Conservation (phyloP, 2,329 filamentous ascomycete species). For the Ophiocordyceps australis region DNA sequence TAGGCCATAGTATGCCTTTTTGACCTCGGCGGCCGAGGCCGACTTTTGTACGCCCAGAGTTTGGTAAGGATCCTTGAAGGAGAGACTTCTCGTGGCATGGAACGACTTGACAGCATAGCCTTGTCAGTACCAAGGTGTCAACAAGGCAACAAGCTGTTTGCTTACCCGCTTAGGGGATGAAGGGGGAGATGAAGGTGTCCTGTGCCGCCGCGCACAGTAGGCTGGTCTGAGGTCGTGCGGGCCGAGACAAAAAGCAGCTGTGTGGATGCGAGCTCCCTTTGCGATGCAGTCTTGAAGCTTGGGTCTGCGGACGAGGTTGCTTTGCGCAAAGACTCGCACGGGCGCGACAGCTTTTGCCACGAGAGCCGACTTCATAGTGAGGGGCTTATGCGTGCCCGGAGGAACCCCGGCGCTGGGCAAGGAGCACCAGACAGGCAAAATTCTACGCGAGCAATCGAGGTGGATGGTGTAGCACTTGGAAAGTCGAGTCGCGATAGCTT, state of each 20-base stretch:
- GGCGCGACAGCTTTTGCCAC: conserved; percentile 27
- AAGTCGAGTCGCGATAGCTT: no score
- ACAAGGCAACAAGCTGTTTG: not conserved
- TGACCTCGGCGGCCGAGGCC: conserved; percentile 77
- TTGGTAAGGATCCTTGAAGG: conserved; percentile 66
- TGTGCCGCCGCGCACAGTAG: conserved; percentile 4
- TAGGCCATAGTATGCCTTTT: conserved; percentile 94
- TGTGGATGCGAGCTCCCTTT: conserved; percentile 17
- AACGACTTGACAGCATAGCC: no score
- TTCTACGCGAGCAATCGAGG: no score
- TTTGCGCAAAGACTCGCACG: conserved; percentile 24
- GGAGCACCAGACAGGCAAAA: no score
- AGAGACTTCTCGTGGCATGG: conserved; percentile 37
- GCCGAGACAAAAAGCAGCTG: conserved; percentile 7
- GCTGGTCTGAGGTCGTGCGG: conserved; percentile 6
- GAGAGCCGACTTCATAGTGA: conserved; percentile 28
- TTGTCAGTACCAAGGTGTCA: not conserved
- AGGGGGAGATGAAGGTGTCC: no score
- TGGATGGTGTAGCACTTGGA: no score
- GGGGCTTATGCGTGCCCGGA: conserved; percentile 10
- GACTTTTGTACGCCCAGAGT: conserved; percentile 68
- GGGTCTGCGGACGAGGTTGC: conserved; percentile 18
- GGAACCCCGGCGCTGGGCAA: not conserved
- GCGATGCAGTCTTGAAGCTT: conserved; percentile 20
- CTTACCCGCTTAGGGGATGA: conserved; percentile 11